phyloP scores from a whole-genome alignment of 208 protist species.

The Leishmania tarentolae region DNA sequence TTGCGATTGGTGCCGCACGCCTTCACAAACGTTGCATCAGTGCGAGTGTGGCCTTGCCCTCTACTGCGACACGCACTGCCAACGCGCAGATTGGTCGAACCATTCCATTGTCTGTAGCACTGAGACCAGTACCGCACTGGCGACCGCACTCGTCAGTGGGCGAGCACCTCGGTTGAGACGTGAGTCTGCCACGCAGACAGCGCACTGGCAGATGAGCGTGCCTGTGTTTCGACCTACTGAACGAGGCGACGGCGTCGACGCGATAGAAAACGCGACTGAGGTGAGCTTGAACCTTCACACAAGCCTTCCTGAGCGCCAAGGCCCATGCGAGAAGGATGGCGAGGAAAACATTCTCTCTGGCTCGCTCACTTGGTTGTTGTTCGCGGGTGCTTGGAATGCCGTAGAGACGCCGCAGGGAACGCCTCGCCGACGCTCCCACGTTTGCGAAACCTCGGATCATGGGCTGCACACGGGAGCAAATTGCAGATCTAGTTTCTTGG shows the following conservation, averaged over 20 bases:
- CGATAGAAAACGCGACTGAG: slow-evolving; percentile 5
- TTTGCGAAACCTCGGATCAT: slow-evolving; percentile 5
- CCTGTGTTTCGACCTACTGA: neutral
- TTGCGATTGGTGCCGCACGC: slow-evolving; percentile 24
- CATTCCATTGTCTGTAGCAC: slow-evolving; percentile 30
- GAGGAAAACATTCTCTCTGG: neutral
- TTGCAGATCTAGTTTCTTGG: slow-evolving; percentile 5
- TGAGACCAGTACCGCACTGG: neutral
- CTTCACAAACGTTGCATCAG: slow-evolving; percentile 22
- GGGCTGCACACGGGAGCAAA: slow-evolving; percentile 6
- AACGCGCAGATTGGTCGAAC: slow-evolving; percentile 47
- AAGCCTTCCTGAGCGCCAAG: slow-evolving; percentile 8
- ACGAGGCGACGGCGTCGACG: neutral
- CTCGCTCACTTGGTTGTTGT: neutral
- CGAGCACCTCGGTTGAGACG: slow-evolving; percentile 10
- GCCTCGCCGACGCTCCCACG: slow-evolving; percentile 1
- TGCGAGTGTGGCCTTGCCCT: slow-evolving; percentile 41
- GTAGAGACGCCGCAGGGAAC: neutral
- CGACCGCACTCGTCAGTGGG: slow-evolving; percentile 11
- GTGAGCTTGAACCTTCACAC: neutral
- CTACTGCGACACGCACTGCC: slow-evolving; percentile 48
- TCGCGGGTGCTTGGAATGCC: neutral
- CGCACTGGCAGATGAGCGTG: slow-evolving; percentile 21
- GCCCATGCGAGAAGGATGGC: slow-evolving; percentile 8
- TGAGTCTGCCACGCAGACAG: slow-evolving; percentile 30